Percentiles rank a stretch among this genome's conserved stretches.
These are phyloP conservation scores for Aureobasidium subglaciale DNA, from an alignment of 2,329 filamentous ascomycete genomes.

Conservation along the genomic window DNA sequence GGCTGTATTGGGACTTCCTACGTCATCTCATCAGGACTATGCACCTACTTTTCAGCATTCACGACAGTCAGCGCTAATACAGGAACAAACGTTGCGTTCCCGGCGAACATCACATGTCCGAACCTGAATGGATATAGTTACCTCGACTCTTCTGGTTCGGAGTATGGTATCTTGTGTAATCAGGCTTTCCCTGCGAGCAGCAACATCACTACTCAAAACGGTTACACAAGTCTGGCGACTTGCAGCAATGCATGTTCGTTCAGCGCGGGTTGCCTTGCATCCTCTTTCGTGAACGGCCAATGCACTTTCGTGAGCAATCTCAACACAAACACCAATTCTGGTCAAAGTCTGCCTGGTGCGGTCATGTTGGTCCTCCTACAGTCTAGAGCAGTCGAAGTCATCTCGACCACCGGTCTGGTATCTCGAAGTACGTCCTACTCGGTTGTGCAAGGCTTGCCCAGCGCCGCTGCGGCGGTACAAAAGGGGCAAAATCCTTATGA, in stretches of 20 bases:
- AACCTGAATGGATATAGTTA: not conserved
- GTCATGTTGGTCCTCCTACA: not conserved
- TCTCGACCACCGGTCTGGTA: not conserved
- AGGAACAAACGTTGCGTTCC: not conserved
- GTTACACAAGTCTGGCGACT: not conserved
- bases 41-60: not conserved
- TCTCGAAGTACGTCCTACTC: not conserved
- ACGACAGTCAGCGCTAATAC: not conserved
- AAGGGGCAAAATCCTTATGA: not conserved
- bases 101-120: not conserved
- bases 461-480: not conserved
- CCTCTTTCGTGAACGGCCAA: not conserved
- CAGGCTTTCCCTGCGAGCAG: not conserved
- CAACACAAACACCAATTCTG: not conserved
- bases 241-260: not conserved
- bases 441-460: not conserved
- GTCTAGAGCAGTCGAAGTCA: not conserved
- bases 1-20: not conserved
- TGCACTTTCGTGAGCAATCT: slow-evolving; percentile 1
- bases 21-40: not conserved
- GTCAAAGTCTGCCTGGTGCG: not conserved
- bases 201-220: not conserved
- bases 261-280: not conserved
- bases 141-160: not conserved
- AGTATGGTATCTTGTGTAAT: slow-evolving; percentile 2